A percentile compares a stretch with the other conserved stretches of the same genome.
These are phyloP conservation scores for Diplocarpon rosae DNA, from an alignment of 2,329 filamentous ascomycete genomes.

Conservation along the genomic window DNA sequence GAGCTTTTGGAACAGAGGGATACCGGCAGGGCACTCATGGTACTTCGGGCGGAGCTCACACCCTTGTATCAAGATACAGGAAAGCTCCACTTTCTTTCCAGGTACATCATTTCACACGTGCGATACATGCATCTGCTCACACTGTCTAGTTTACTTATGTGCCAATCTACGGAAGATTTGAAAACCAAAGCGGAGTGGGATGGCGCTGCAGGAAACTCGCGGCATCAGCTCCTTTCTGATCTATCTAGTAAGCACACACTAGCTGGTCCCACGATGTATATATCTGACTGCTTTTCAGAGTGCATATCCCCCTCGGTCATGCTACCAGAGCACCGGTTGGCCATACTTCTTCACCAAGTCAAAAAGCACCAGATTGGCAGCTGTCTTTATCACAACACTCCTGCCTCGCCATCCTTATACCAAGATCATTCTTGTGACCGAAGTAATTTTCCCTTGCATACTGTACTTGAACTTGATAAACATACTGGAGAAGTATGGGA, in stretches of 20 bases:
- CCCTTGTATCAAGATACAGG: constrained; percentile 70
- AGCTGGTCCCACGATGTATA: no score
- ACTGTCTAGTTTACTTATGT: constrained; percentile 68
- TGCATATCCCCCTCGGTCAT: constrained; percentile 94
- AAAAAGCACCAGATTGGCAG: constrained; percentile 73
- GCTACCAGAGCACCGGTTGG: constrained; percentile 85
- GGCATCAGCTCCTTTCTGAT: constrained; percentile 64
- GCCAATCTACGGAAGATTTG: constrained; percentile 64
- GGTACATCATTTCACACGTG: constrained; percentile 31
- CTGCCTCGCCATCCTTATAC: constrained; percentile 71
- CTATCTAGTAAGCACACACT: constrained; percentile 56
- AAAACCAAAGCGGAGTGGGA: constrained; percentile 74
- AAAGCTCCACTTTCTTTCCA: constrained; percentile 72
- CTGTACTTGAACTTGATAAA: constrained; percentile 58
- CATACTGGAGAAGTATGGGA: constrained; percentile 85
- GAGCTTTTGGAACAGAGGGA: constrained; percentile 75
- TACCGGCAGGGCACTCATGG: constrained; percentile 60
- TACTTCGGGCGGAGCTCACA: constrained; percentile 80
- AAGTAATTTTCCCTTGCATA: constrained; percentile 65
- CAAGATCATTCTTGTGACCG: constrained; percentile 77
- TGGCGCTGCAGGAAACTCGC: constrained; percentile 64
- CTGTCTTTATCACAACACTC: constrained; percentile 83
- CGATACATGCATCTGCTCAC: neutral
- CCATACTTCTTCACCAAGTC: constrained; percentile 68
- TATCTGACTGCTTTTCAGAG: constrained; percentile 36